Conservation (phyloP, 108 stramenopile genomes). For the Ochromonas danica region DNA sequence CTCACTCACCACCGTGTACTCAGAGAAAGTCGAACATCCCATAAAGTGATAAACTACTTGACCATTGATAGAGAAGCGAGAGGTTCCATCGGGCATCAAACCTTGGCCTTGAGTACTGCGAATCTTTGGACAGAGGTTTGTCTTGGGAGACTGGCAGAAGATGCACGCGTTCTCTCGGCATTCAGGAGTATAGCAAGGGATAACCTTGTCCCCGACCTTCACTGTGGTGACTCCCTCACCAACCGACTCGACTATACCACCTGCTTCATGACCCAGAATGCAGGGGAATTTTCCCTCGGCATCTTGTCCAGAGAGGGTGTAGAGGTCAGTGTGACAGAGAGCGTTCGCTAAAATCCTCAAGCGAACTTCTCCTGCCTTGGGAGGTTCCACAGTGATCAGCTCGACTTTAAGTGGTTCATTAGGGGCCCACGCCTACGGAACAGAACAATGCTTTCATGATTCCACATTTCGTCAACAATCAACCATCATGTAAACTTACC, state of each 20-base stretch:
- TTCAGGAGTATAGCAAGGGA: constrained; percentile 79
- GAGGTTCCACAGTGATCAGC: constrained; percentile 81
- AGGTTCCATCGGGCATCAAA: constrained; percentile 81
- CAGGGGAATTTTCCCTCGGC: constrained; percentile 81
- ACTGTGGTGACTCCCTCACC: constrained; percentile 75
- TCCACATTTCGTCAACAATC: background rate
- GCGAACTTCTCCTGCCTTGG: constrained; percentile 75
- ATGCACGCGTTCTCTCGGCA: constrained; percentile 68
- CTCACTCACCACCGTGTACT: constrained; percentile 85
- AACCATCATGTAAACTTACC: background rate
- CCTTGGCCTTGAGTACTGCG: constrained; percentile 80
- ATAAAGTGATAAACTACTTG: constrained; percentile 88
- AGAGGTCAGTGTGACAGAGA: constrained; percentile 81
- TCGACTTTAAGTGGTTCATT: constrained; percentile 66
- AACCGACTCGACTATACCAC: constrained; percentile 74
- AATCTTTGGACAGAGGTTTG: constrained; percentile 84
- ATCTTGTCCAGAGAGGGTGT: constrained; percentile 73
- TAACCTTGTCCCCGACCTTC: constrained; percentile 79
- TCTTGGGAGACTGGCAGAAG: constrained; percentile 77
- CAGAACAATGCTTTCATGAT: background rate
- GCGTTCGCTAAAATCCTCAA: constrained; percentile 85
- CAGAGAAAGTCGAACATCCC: constrained; percentile 88
- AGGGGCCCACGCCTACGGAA: constrained; percentile 3
- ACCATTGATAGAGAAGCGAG: constrained; percentile 60
- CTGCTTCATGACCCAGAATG: constrained; percentile 55